Evolutionary conservation across 352 stramenopile genomes (phyloP), one percentile per base, ranked within the genome.

Genomic region (Phytophthora macrochlamydospora): DNA sequence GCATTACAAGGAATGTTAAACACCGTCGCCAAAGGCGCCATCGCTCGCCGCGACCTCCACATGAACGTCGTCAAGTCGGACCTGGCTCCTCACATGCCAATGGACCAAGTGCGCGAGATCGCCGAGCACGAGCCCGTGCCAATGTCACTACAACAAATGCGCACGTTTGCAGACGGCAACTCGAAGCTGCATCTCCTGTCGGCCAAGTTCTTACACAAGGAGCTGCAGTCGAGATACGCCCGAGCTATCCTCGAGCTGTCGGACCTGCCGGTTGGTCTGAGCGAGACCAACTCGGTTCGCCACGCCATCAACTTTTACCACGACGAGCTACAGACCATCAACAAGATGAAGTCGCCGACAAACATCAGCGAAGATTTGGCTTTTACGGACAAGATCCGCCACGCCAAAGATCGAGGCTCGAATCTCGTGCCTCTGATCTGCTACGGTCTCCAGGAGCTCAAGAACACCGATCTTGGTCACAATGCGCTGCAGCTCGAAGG

Each of bases 151-250:
- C 43, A 49, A 28, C 43, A 49, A n/a, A 49, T 49, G 43, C 43
- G 43, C 43, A 49, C 43, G 6, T 49, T 49, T 28, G 43, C 43
- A 12, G 43, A 49, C 13, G 14, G 14, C 12, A 49, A 49, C 13
- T 7, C 11, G 43, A 49, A 49, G 14, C 8, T 49, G 13, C 43
- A 49, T n/a, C 43, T 49, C 43, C 13, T 49, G 43, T 49, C 43
- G 43, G 43, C 43, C 14, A 49, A 49, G 43, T 49, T 49, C 14
- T 29, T 49, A n/a, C 43, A 49, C 43, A 49, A 49, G 43, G 43
- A 49, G 43, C 43, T 49, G 43, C 43, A 49, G 43, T 49, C 43
- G 3, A 49, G 43, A 49, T 49, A 49, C 18, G 43, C 14, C 7
- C 14, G 43, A 49, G 9, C 43, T 28, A 49, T 49, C 18, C 24